phyloP scores from a whole-genome alignment of 345 rosid genomes.

The Lepidium didymum region DNA sequence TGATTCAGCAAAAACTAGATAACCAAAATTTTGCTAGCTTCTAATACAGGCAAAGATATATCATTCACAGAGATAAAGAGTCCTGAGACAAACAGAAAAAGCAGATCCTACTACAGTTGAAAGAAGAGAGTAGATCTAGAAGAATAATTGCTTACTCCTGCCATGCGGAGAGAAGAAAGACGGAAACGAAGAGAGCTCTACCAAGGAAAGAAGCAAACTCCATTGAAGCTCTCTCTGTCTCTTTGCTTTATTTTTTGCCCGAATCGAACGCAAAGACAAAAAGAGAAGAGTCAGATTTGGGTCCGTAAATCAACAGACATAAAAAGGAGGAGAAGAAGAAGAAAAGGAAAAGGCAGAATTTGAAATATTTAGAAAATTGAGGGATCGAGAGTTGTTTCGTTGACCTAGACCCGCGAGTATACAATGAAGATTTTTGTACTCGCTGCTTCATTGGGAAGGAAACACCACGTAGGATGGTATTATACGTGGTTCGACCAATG shows the following conservation, averaged over 20 bases:
- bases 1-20: background rate
- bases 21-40: background rate
- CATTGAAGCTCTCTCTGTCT: slow-evolving; percentile 11
- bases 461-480: background rate
- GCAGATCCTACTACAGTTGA: slow-evolving; percentile 2
- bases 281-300: slow-evolving; percentile 12
- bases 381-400: background rate
- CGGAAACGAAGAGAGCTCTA: slow-evolving; percentile 59
- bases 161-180: slow-evolving; percentile 70
- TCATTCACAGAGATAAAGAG: background rate
- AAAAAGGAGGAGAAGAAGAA: background rate
- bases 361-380: slow-evolving; percentile 1
- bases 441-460: background rate
- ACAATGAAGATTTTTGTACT: background rate
- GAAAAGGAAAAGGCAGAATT: background rate
- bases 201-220: slow-evolving; percentile 48
- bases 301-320: slow-evolving; percentile 1
- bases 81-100: background rate
- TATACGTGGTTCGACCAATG: slow-evolving; percentile 35
- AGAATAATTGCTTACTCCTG: slow-evolving; percentile 43
- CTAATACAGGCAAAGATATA: background rate
- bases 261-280: background rate
- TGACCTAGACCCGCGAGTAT: slow-evolving; percentile 3
- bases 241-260: background rate
- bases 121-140: slow-evolving; percentile 25